Evolutionary conservation across 202 grass and related monocot genomes (phyloP), one percentile per base, ranked within the genome.

Genomic region (Hordeum pubiflorum): DNA sequence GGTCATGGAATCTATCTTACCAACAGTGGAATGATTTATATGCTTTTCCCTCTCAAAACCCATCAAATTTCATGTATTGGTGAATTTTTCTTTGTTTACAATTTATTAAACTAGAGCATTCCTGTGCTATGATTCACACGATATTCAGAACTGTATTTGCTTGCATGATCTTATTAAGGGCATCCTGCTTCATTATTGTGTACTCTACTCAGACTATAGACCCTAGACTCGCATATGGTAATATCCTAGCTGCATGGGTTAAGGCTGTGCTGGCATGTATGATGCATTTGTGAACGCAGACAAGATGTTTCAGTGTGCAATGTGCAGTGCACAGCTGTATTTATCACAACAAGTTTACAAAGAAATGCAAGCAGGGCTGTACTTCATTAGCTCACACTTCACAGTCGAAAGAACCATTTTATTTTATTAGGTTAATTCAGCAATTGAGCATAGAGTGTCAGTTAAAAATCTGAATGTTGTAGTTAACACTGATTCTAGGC

Each of bases 371-470:
- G 36, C 10, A 57, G 48, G 50, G 6, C 27, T 5, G 60, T 39
- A 75, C 54, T 32, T 62, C 0, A 0, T 11, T 61, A 61, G 44
- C 13, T 15, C 4, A 48, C 44, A 48, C 14, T 48, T 83, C 50
- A 50, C 63, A 88, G 68, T 83, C 37, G 4, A 61, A 79, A 40
- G 29, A 60, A 75, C 43, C 81, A 84, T 84, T 55, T 50, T 14
- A 84, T 84, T 55, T 50, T 14, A 15, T 84, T 58, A 29, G 5
- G 23, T 52, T 52, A 52, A 52, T 83, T 74, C 61, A 67, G 50
- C 69, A 68, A 66, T 75, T 79, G 62, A 68, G 40, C 76, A 62
- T 74, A 39, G 31, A 44, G 67, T 72, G 11, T 72, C 20, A 46
- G 24, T 17, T 17, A 34, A 34, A 24, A 77, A 58, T 72, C 56